Evolutionary conservation across 768 basidiomycete species (phyloP).

Genomic region (Leccinum sublutescens): DNA sequence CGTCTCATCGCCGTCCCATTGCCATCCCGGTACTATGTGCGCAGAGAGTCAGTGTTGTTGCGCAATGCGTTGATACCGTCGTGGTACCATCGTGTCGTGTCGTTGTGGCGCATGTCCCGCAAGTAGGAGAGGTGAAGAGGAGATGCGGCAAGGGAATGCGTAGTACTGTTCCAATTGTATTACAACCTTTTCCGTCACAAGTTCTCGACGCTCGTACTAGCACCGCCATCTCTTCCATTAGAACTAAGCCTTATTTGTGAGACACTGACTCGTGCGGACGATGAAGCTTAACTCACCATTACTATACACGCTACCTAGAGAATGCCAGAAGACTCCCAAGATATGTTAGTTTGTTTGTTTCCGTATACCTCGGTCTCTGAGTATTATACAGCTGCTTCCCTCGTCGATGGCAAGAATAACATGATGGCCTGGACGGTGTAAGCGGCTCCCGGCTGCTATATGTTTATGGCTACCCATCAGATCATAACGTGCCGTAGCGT

Average conservation of each 20-base stretch:
- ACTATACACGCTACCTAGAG: conserved; percentile 65
- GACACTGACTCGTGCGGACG: background rate
- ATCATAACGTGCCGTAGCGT: conserved; percentile 51
- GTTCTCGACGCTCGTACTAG: background rate
- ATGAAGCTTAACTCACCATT: conserved; percentile 54
- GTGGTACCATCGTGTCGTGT: too few relatives aligned
- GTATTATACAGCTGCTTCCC: conserved; percentile 62
- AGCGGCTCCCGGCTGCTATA: conserved; percentile 15
- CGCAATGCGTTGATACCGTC: too few relatives aligned
- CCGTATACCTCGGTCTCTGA: too few relatives aligned
- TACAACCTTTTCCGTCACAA: too few relatives aligned
- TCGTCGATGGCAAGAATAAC: conserved; percentile 77
- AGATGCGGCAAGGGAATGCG: too few relatives aligned
- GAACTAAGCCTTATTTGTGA: background rate
- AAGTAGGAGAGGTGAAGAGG: too few relatives aligned
- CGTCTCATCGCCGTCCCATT: too few relatives aligned
- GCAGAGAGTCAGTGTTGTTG: too few relatives aligned
- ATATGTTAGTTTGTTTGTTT: conserved; percentile 27
- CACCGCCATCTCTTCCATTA: background rate
- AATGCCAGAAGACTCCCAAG: conserved; percentile 84
- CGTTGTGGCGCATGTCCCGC: too few relatives aligned
- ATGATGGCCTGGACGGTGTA: conserved; percentile 71
- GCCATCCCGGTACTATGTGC: too few relatives aligned
- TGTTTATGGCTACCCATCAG: conserved; percentile 29
- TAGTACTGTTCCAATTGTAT: too few relatives aligned